Conservation (phyloP, 1,284 basidiomycete species). For the Boletus subluridellus region DNA sequence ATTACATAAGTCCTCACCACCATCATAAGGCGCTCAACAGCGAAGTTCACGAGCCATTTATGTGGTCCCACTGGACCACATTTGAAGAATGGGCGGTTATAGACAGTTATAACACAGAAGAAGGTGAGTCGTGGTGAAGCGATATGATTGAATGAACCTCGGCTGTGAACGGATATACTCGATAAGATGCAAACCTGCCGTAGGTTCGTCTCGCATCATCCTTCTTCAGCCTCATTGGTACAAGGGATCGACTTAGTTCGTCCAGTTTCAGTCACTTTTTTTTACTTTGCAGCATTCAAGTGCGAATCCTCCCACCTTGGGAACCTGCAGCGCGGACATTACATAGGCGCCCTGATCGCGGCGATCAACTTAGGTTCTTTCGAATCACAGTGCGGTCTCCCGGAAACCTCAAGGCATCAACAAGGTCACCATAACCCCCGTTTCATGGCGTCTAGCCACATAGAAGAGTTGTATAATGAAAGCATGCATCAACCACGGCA, state of each 20-base stretch:
- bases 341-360: background rate
- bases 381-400: background rate
- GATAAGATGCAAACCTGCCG: background rate
- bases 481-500: background rate
- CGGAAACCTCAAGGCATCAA: constrained; percentile 7
- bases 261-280: background rate
- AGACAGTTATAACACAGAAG: background rate
- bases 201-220: background rate
- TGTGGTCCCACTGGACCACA: background rate
- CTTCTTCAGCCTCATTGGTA: background rate
- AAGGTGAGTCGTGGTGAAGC: background rate
- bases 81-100: background rate
- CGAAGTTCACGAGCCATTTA: background rate
- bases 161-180: background rate
- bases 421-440: background rate
- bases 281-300: background rate
- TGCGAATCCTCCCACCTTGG: background rate
- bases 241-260: background rate
- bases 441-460: background rate
- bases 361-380: constrained; percentile 3
- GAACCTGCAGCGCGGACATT: background rate
- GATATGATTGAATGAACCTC: background rate
- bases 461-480: background rate
- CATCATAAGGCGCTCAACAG: background rate
- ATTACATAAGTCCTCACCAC: background rate